Evolutionary conservation across 495 filamentous ascomycete genomes (phyloP).

Genomic region (Cercophora samala): DNA sequence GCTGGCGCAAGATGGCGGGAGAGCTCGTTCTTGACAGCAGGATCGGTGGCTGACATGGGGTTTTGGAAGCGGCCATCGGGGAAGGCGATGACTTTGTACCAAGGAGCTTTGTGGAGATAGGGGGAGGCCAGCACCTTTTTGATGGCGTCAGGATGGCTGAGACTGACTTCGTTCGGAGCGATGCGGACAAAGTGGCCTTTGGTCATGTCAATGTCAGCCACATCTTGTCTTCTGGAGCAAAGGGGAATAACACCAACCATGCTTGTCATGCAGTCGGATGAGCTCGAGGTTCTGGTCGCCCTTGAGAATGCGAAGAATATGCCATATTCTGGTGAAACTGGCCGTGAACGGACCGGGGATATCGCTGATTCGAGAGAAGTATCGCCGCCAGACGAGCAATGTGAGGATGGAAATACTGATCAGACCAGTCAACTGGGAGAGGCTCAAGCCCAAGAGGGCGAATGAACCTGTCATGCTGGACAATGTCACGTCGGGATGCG

Average conservation of each 20-base stretch:
- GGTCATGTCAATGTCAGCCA: no score
- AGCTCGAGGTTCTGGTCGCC: constrained; percentile 41
- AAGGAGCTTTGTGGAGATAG: constrained; percentile 28
- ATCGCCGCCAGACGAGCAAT: constrained; percentile 20
- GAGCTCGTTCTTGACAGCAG: constrained; percentile 37
- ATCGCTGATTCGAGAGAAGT: constrained; percentile 23
- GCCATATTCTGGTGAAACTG: constrained; percentile 43
- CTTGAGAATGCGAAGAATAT: constrained; percentile 37
- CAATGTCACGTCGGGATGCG: no score
- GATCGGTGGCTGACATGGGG: constrained; percentile 45
- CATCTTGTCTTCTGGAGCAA: no score
- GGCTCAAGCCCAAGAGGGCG: background rate
- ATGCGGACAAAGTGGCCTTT: constrained; percentile 47
- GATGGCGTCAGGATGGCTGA: constrained; percentile 47
- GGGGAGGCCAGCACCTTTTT: constrained; percentile 29
- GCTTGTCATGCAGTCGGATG: constrained; percentile 41
- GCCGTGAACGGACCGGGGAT: constrained; percentile 44
- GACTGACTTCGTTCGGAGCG: constrained; percentile 47
- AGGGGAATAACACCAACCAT: constrained; percentile 28
- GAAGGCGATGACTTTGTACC: constrained; percentile 37
- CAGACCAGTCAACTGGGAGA: background rate
- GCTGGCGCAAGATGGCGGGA: constrained; percentile 38
- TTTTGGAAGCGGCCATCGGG: constrained; percentile 45
- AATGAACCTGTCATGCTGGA: no score
- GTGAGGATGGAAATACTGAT: constrained; percentile 5